A percentile compares a stretch with the other conserved stretches of the same genome.
phyloP scores from a whole-genome alignment of 2,329 filamentous ascomycete genomes.

The Claviceps sp. region DNA sequence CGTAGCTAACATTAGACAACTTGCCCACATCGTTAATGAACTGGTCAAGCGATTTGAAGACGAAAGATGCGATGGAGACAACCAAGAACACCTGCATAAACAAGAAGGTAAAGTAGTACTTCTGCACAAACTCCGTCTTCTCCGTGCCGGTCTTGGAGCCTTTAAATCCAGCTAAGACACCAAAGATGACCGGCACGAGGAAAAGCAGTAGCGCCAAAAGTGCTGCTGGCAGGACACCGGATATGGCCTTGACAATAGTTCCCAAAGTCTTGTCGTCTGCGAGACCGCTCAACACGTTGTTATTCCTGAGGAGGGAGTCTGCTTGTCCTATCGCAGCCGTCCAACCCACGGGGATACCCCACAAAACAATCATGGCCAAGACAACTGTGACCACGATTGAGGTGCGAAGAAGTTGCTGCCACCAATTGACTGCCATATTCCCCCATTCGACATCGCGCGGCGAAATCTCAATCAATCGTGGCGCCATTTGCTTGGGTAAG shows the following conservation, averaged over 20 bases:
- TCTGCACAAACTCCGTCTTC: conserved; percentile 70
- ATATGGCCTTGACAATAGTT: conserved; percentile 49
- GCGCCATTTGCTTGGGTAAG: conserved; percentile 83
- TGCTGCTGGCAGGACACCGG: conserved; percentile 74
- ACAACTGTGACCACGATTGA: conserved; percentile 52
- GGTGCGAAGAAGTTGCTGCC: conserved; percentile 69
- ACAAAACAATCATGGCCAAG: conserved; percentile 66
- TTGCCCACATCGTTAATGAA: conserved; percentile 38
- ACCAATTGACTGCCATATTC: conserved; percentile 94
- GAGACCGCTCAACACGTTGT: conserved; percentile 60
- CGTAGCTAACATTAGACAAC: conserved; percentile 42
- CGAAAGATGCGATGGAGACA: conserved; percentile 70
- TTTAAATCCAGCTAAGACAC: conserved; percentile 56
- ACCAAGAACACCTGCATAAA: conserved; percentile 93
- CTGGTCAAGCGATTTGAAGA: conserved; percentile 48
- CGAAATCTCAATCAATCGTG: conserved; percentile 82
- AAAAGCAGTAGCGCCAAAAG: conserved; percentile 65
- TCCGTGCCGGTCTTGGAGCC: conserved; percentile 74
- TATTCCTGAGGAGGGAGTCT: conserved; percentile 49
- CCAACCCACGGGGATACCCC: conserved; percentile 83
- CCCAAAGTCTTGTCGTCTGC: conserved; percentile 42
- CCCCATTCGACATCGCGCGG: conserved; percentile 92
- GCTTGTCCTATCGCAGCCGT: conserved; percentile 74
- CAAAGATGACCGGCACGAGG: conserved; percentile 69
- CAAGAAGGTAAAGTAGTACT: conserved; percentile 85